phyloP scores from a whole-genome alignment of 2,329 filamentous ascomycete species.

The Paracoccidioides lutzii region DNA sequence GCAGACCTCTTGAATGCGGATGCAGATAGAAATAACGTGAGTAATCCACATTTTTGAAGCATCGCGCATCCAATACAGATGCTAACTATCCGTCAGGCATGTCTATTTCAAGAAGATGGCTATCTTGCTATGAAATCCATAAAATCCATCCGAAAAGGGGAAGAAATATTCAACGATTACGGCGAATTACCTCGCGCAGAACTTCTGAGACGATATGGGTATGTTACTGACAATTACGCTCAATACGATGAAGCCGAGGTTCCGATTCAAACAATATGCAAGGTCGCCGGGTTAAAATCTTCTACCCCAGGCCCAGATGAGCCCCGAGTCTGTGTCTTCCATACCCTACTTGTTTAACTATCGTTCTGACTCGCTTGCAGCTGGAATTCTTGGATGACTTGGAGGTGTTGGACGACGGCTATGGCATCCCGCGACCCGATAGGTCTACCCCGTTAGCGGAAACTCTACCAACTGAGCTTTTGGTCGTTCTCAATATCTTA shows the following conservation, averaged over 20 bases:
- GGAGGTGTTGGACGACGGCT: constrained; percentile 57
- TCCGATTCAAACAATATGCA: constrained; percentile 46
- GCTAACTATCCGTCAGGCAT: constrained; percentile 30
- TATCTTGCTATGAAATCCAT: constrained; percentile 59
- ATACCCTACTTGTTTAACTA: background rate
- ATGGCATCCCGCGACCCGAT: constrained; percentile 42
- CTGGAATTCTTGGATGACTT: constrained; percentile 48
- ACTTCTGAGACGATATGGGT: constrained; percentile 72
- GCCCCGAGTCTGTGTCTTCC: constrained; percentile 18
- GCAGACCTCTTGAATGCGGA: constrained; percentile 85
- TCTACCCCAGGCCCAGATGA: constrained; percentile 18
- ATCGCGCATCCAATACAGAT: background rate
- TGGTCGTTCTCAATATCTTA: constrained; percentile 27
- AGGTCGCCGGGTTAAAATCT: constrained; percentile 23
- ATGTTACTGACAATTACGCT: constrained; percentile 65
- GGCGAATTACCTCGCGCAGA: constrained; percentile 74
- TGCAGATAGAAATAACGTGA: constrained; percentile 65
- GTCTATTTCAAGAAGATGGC: constrained; percentile 47
- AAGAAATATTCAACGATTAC: constrained; percentile 82
- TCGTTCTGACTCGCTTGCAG: constrained; percentile 12
- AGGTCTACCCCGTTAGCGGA: constrained; percentile 19
- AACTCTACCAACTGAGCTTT: constrained; percentile 27
- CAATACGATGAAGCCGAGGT: constrained; percentile 76
- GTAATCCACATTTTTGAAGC: constrained; percentile 13
- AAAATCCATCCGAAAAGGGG: constrained; percentile 52